Evolutionary conservation across 2,329 filamentous ascomycete species (phyloP).

Genomic region (Aspergillus novofumigatus): DNA sequence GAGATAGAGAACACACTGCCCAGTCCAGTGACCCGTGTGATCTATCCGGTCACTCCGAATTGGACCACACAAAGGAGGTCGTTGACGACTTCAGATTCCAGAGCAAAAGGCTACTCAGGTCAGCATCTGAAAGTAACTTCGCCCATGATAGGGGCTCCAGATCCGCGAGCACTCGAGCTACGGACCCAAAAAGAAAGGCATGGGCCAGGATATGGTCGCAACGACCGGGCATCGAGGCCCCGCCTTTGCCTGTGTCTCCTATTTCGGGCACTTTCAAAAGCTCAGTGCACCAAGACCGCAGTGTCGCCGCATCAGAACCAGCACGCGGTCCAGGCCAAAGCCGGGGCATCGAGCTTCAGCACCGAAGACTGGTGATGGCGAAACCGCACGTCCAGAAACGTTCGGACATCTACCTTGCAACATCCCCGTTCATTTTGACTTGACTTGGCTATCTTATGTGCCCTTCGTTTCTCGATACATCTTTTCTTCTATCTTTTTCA

Average conservation of each 20-base stretch:
- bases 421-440: conserved; percentile 10
- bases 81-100: not conserved
- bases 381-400: conserved; percentile 14
- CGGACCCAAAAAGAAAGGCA: not conserved
- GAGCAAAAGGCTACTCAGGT: not conserved
- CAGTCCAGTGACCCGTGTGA: not conserved
- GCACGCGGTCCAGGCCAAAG: conserved; percentile 22
- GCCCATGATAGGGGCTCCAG: not conserved
- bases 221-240: not conserved
- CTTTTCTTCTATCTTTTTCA: not conserved
- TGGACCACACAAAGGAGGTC: not conserved
- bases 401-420: conserved; percentile 11
- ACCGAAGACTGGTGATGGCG: conserved; percentile 16
- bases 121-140: not conserved
- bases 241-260: not conserved
- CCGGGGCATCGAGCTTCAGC: conserved; percentile 20
- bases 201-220: not conserved
- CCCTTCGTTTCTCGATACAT: not conserved
- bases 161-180: not conserved
- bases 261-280: not conserved
- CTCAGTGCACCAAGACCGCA: not conserved
- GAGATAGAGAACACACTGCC: not conserved
- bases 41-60: not conserved
- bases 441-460: not conserved
- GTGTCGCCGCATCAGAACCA: conserved; percentile 7